phyloP scores from a whole-genome alignment of 768 basidiomycete genomes.

The Lactifluus volemus region DNA sequence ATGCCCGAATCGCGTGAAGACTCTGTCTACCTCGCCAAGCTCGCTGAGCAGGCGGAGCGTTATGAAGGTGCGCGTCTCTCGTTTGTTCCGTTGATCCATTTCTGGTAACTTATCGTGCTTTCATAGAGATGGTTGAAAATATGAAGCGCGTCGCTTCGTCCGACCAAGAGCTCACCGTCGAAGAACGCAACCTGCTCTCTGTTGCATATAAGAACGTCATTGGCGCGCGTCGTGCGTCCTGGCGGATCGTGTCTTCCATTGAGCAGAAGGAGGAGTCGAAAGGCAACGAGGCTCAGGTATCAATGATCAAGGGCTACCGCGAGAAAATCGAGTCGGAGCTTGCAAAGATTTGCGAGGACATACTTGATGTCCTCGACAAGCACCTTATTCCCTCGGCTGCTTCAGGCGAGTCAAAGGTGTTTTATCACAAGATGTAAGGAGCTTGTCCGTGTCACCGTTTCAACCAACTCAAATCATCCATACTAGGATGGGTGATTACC shows the following conservation, averaged over 20 bases:
- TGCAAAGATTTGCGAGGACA: conserved; percentile 97
- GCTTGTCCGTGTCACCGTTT: neutral
- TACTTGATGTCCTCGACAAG: conserved; percentile 94
- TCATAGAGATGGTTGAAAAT: conserved; percentile 93
- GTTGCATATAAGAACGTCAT: conserved; percentile 99
- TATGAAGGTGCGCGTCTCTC: conserved; percentile 68
- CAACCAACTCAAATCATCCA: conserved; percentile 1
- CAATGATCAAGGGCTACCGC: conserved; percentile 96
- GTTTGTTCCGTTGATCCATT: conserved; percentile 3
- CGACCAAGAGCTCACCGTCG: conserved; percentile 96
- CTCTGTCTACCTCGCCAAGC: conserved; percentile 99
- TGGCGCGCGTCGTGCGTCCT: conserved; percentile 94
- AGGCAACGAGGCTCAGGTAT: conserved; percentile 92
- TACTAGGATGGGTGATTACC: conserved; percentile 95
- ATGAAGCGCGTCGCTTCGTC: conserved; percentile 99
- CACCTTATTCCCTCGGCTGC: conserved; percentile 96
- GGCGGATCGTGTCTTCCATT: conserved; percentile 97
- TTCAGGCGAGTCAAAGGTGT: conserved; percentile 95
- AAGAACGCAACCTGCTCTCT: conserved; percentile 95
- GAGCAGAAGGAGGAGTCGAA: conserved; percentile 99
- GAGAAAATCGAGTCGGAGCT: conserved; percentile 97
- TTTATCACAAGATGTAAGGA: conserved; percentile 99
- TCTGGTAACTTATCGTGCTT: conserved; percentile 10
- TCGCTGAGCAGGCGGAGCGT: conserved; percentile 99
- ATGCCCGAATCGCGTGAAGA: conserved; percentile 89